Evolutionary conservation across 2,329 filamentous ascomycete species (phyloP), one percentile per base, ranked within the genome.

Genomic region (Boeremia lycopersici): DNA sequence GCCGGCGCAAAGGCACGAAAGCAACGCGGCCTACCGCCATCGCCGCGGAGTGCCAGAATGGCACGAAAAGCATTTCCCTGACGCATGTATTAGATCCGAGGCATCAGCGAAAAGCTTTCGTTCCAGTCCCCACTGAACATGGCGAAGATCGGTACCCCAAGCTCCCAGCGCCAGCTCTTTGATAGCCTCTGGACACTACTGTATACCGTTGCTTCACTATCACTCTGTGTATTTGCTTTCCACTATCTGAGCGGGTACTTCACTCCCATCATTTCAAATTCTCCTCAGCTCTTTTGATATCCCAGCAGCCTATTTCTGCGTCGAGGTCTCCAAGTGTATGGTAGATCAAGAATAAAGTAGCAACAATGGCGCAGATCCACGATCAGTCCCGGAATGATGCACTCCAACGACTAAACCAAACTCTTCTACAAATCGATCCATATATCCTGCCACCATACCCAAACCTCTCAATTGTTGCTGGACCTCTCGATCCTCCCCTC

Each of bases 401-500:
- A 1, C 63, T 74, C 9, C 68, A 72, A 25, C 67, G 72, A 42
- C 60, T 74, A n/a, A 72, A 72, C 42, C 70, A 73, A 56, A 74
- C 71, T n/a, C 57, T 74, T 1, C 68, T 74, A 7, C 71, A 74
- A 42, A 74, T 74, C 54, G 72, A 74, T 42, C 72, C 71, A 1
- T 73, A 74, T 33, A 69, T 69, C 23, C 70, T 73, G 28, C 72
- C 71, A n/a, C 71, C 70, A 26, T 74, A 74, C 25, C 72, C 72
- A n/a, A 74, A 73, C 35, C 66, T 79, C 41, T 82, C 89, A 0
- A 74, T 91, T 17, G 82, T 93, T 28, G 81, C 89, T 48, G 89
- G 89, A 1, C 85, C 87, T 2, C 81, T 84, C 38, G 82, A 90
- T 60, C 87, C 89, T 53, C 86, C 86, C 1, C 81, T 93, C 33